Base-by-base conservation (phyloP, 2,329 filamentous ascomycete species). In the Botrytis byssoidea region DNA sequence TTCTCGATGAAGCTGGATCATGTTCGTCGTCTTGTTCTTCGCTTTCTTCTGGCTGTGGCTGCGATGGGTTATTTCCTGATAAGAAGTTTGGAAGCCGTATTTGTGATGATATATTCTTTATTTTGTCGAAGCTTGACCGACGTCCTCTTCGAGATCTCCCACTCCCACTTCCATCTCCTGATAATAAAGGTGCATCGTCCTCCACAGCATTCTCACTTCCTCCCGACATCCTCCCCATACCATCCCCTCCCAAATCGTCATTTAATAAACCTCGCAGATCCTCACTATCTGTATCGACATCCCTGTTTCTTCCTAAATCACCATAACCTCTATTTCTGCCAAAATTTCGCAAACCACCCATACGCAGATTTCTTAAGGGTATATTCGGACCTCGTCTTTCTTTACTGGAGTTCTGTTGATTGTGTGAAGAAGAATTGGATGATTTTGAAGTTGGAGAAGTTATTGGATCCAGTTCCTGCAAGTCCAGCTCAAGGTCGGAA, bases 141-240 rank as follows among this genome's bases (percentile, higher is more conserved):
- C 78, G 79, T 40, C 76, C 70, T 51, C 75, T 76, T 22, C 73
- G 81, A 37, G 71, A 63, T 29, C 51, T 37, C 32, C 29, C 72
- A 44, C 63, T 37, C 25, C 46, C 72, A 44, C 57, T 46, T 18
- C 44, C 67, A 79, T 71, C 74, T 37, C 73, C 78, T 44, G 87
- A 85, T 32, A 97, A 85, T 46, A 97, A 85, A n/a, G 93, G 92
- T 51, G 89, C 90, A 83, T 95, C 91, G 76, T 95, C 93, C 66
- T 90, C 89, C 35, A 86, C 87, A 46, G 76, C 77, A 76, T 85
- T 85, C 25, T 85, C 85, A 79, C 88, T 90, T 32, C 85, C 87
- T 75, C 89, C 89, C 1, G 90, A 91, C 78, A 88, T 87, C 75
- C 88, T 85, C 74, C 86, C 84, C 71, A 84, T 84, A 32, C 76